Percentiles rank a stretch among this genome's conserved stretches.
These are phyloP conservation scores for Pleurotus ostreatus DNA, from an alignment of 768 basidiomycete species.

Conservation along the genomic window DNA sequence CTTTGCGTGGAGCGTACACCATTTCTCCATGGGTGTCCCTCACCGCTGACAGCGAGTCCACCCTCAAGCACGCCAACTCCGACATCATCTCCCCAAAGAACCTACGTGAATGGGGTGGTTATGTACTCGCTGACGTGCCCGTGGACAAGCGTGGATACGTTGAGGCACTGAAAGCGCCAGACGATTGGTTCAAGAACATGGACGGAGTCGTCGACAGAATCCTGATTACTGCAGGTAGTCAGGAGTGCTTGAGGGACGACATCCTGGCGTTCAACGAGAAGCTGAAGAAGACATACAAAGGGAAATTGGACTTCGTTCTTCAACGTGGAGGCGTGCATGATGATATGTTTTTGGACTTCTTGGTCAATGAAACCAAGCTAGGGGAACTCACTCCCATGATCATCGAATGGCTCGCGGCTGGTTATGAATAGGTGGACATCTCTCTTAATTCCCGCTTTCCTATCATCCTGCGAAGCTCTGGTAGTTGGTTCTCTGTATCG, in stretches of 20 bases:
- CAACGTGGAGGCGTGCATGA: conserved; percentile 16
- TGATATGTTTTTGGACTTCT: conserved; percentile 15
- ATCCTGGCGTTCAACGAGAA: conserved; percentile 18
- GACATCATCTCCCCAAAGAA: conserved; percentile 19
- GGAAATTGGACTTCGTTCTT: conserved; percentile 12
- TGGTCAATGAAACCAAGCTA: conserved; percentile 9
- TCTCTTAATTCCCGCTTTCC: no score
- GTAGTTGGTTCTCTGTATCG: not conserved
- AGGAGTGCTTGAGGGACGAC: conserved; percentile 24
- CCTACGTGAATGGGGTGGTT: conserved; percentile 15
- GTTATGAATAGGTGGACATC: not conserved
- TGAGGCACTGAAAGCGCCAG: conserved; percentile 20
- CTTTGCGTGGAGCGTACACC: conserved; percentile 27
- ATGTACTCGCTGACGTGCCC: conserved; percentile 13
- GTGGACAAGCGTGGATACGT: conserved; percentile 17
- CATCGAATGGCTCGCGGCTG: conserved; percentile 9
- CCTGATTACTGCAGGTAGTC: conserved; percentile 24
- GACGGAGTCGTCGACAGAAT: conserved; percentile 18
- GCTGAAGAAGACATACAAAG: conserved; percentile 6
- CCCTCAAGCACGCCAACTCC: conserved; percentile 10
- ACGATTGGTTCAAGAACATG: conserved; percentile 24
- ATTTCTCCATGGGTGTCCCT: conserved; percentile 28
- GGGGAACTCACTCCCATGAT: conserved; percentile 11
- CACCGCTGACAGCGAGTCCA: conserved; percentile 12
- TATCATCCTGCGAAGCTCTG: no score